Conservation (phyloP, 164 flowering plant genomes). For the Akebia trifoliata region DNA sequence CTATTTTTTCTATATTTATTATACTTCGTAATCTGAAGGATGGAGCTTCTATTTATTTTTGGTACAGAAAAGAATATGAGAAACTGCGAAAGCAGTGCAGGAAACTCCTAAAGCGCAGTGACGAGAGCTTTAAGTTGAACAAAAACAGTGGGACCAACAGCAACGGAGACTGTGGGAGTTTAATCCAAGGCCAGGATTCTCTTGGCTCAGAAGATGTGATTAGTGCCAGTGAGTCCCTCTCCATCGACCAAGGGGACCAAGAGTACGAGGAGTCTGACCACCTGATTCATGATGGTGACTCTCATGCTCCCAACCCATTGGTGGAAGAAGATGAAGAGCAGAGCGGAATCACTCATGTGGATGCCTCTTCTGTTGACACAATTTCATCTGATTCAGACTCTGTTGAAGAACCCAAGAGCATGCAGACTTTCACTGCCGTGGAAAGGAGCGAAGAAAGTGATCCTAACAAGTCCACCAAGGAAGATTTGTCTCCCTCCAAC, state of each 20-base stretch:
- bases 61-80: conserved; percentile 47
- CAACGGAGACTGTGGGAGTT: conserved; percentile 16
- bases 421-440: conserved; percentile 5
- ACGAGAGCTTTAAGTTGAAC: conserved; percentile 15
- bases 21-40: background rate
- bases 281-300: conserved; percentile 11
- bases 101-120: conserved; percentile 19
- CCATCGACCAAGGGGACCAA: conserved; percentile 43
- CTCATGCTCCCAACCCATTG: conserved; percentile 17
- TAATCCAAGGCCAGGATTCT: conserved; percentile 26
- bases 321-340: conserved; percentile 32
- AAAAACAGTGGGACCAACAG: conserved; percentile 16
- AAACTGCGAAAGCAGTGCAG: conserved; percentile 38
- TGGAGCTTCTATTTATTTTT: conserved; percentile 4
- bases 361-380: conserved; percentile 8
- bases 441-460: conserved; percentile 31
- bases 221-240: conserved; percentile 71
- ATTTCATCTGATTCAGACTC: conserved; percentile 21
- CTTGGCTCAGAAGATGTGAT: conserved; percentile 53
- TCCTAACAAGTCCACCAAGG: conserved; percentile 10
- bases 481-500: conserved; percentile 17
- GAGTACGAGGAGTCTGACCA: conserved; percentile 32
- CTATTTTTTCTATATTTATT: background rate
- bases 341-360: conserved; percentile 16
- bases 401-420: conserved; percentile 7